Percentiles rank a stretch among this genome's conserved stretches.
Evolutionary conservation across 192 early-diverging fungal species (phyloP).

Genomic region (Nowakowskiella sp.): DNA sequence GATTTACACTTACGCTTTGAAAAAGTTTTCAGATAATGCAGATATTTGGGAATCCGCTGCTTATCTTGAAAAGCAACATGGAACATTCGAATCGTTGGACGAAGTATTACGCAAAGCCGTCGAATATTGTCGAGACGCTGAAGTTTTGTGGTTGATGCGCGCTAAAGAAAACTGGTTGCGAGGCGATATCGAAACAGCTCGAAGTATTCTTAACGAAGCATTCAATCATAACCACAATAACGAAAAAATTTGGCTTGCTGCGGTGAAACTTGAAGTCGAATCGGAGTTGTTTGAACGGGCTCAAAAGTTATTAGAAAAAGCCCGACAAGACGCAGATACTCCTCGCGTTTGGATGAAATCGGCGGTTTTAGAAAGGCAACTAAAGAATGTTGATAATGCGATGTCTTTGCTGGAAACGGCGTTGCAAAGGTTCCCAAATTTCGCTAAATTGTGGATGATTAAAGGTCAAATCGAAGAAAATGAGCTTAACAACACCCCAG

Average conservation of each 20-base stretch:
- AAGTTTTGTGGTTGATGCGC: constrained; percentile 93
- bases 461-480: constrained; percentile 67
- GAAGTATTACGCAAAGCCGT: constrained; percentile 79
- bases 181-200: constrained; percentile 74
- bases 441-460: constrained; percentile 93
- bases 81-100: constrained; percentile 63
- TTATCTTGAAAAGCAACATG: constrained; percentile 77
- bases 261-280: constrained; percentile 93
- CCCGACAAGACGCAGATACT: constrained; percentile 67
- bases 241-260: constrained; percentile 91
- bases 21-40: constrained; percentile 64
- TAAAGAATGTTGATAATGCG: constrained; percentile 57
- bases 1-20: constrained; percentile 75
- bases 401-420: constrained; percentile 59
- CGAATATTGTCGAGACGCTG: constrained; percentile 79
- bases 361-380: constrained; percentile 73
- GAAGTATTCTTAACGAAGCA: constrained; percentile 73
- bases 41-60: constrained; percentile 83
- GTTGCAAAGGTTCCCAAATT: constrained; percentile 58
- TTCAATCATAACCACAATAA: constrained; percentile 85
- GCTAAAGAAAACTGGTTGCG: constrained; percentile 91
- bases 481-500: constrained; percentile 48
- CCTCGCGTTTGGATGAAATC: constrained; percentile 93
- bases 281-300: constrained; percentile 71
- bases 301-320: constrained; percentile 61